Evolutionary conservation across 169 alveolate genomes (phyloP), one percentile per base, ranked within the genome.

Genomic region (Miamiensis avidus): DNA sequence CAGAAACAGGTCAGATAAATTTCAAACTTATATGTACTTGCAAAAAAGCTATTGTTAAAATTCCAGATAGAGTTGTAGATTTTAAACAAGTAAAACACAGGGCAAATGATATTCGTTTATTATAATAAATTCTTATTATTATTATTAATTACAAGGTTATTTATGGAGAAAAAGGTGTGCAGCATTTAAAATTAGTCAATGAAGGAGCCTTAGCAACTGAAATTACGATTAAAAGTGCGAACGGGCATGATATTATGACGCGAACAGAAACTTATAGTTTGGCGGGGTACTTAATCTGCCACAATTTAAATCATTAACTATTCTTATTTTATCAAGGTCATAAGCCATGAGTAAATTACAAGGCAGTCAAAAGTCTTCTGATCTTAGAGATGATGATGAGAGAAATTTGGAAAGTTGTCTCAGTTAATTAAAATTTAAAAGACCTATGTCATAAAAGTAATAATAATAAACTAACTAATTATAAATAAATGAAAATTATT

Each of bases 1-100:
- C 96, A 29, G 97, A 95, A 88, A 95, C 98, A 15, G 97, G 97
- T 1, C 89, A 86, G 34, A 90, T 94, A 81, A 83, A 91, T 64
- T 91, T 93, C 31, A 97, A 96, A 0, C 76, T 95, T 30, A 87
- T 82, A 65, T 95, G 98, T 76, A 86, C 90, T 65, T 91, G 95
- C 76, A 94, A 95, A 79, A 94, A 94, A 82, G 95, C 96, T 64
- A 83, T 94, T 11, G 86, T 94, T 32, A 83, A 82, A 82, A 88
- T 90, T 77, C 94, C 91, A 74, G 89, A 91, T 29, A 86, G 93
- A 20, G 32, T 91, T 27, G 88, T 95, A 64, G 96, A 95, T 82
- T 95, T 92, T 87, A 95, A 94, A 15, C 79, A 88, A 75, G 91
- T 94, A 31, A 84, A 88, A 76, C 92, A 94, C 74, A 79, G 79